Evolutionary conservation across 2,329 filamentous ascomycete species (phyloP).

Genomic region (Didymellaceae sp.): DNA sequence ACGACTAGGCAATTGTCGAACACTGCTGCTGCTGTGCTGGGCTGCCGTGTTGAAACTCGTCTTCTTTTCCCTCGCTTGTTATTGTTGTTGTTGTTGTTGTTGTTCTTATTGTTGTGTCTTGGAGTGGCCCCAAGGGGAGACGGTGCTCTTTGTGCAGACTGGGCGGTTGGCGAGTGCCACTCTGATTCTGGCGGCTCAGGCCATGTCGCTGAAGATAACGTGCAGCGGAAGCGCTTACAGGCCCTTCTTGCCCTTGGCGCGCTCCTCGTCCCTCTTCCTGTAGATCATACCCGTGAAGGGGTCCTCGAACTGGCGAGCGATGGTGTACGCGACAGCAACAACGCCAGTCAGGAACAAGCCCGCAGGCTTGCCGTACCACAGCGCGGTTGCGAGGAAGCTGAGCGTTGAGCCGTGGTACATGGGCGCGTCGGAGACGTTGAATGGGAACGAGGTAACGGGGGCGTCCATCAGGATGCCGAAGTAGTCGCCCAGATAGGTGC

Average conservation of each 20-base stretch:
- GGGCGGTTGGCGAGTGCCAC: no score
- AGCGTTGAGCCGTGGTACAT: slow-evolving; percentile 97
- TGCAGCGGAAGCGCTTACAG: slow-evolving; percentile 17
- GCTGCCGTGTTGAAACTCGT: slow-evolving; percentile 24
- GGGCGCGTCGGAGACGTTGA: slow-evolving; percentile 86
- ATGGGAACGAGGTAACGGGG: slow-evolving; percentile 93
- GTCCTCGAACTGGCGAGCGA: slow-evolving; percentile 87
- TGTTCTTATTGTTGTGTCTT: no score
- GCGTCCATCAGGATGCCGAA: slow-evolving; percentile 97
- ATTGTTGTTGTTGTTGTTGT: no score
- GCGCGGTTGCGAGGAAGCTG: slow-evolving; percentile 86
- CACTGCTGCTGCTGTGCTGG: slow-evolving; percentile 19
- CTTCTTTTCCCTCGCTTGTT: no score
- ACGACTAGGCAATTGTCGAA: slow-evolving; percentile 6
- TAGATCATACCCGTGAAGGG: slow-evolving; percentile 95
- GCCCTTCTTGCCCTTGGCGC: slow-evolving; percentile 49
- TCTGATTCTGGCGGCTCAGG: no score
- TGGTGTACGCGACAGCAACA: slow-evolving; percentile 78
- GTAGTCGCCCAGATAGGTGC: slow-evolving; percentile 97
- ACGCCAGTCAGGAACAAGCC: slow-evolving; percentile 77
- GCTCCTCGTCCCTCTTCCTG: slow-evolving; percentile 73
- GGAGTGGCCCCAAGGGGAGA: no score
- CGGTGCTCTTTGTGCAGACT: no score
- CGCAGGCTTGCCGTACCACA: slow-evolving; percentile 86
- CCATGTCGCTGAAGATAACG: no score